Conservation (phyloP, 257 asterid genomes). For the Fraxinus americana region DNA sequence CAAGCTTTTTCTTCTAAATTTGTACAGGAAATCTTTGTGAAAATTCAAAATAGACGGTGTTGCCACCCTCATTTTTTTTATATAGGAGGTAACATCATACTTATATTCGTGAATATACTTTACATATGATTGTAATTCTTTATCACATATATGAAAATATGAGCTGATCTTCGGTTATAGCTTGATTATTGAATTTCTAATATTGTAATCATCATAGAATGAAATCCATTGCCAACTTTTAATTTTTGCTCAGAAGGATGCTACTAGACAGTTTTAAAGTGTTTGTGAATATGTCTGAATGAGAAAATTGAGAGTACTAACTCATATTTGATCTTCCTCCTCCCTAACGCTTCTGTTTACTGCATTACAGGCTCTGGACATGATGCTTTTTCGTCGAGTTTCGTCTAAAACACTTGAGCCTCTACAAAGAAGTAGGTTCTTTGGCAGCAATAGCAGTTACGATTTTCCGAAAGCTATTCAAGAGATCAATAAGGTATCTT, state of each 20-base stretch:
- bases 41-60: too few relatives aligned
- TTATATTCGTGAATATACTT: neutral
- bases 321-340: constrained; percentile 1
- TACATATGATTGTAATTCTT: neutral
- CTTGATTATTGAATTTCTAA: too few relatives aligned
- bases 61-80: too few relatives aligned
- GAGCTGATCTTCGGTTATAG: neutral
- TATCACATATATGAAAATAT: neutral
- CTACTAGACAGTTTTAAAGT: neutral
- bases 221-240: neutral
- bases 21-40: too few relatives aligned
- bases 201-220: neutral
- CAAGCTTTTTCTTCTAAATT: too few relatives aligned
- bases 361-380: constrained; percentile 21
- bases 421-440: constrained; percentile 40
- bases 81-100: too few relatives aligned
- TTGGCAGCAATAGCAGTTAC: constrained; percentile 42
- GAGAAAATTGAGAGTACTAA: constrained; percentile 11
- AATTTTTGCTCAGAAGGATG: neutral
- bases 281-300: constrained; percentile 38
- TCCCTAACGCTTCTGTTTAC: neutral
- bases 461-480: constrained; percentile 57
- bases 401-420: constrained; percentile 31
- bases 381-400: constrained; percentile 51
- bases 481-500: constrained; percentile 73